A percentile compares a stretch with the other conserved stretches of the same genome.
Conservation (phyloP, 192 early-diverging fungal species). For the Chytriomyces sp. region DNA sequence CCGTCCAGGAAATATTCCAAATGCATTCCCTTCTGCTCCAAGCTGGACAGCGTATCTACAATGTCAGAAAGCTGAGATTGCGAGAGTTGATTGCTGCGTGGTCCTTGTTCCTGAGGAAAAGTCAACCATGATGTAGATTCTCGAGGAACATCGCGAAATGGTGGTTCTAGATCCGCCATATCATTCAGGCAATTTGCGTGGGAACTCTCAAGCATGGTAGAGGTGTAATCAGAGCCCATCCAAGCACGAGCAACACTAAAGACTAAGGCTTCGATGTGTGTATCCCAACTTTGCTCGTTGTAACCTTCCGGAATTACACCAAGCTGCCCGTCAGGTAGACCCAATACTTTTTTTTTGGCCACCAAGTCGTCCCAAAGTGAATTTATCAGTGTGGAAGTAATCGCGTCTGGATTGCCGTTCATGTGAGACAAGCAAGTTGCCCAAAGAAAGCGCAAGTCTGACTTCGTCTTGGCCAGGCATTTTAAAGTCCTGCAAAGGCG, state of each 20-base stretch:
- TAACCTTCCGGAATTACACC: not conserved
- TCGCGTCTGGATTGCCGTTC: conserved; percentile 42
- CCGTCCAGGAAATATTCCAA: conserved; percentile 16
- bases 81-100: not conserved
- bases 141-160: not conserved
- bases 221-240: not conserved
- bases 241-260: not conserved
- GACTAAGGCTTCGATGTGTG: not conserved
- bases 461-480: conserved; percentile 40
- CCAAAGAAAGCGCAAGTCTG: conserved; percentile 52
- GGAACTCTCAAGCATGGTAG: not conserved
- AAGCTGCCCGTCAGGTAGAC: not conserved
- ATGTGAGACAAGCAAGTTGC: conserved; percentile 33
- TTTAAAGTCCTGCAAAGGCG: conserved; percentile 57
- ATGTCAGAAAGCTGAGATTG: not conserved
- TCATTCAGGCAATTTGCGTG: no score
- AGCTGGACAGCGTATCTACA: not conserved
- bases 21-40: not conserved
- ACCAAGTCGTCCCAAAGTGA: conserved; percentile 43
- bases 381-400: conserved; percentile 48
- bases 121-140: not conserved
- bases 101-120: no score
- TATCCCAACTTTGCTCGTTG: not conserved
- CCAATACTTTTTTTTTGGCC: conserved; percentile 17
- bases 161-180: not conserved